Evolutionary conservation across 345 rosid genomes (phyloP), one percentile per base, ranked within the genome.

Genomic region (Cardiospermum halicacabum): DNA sequence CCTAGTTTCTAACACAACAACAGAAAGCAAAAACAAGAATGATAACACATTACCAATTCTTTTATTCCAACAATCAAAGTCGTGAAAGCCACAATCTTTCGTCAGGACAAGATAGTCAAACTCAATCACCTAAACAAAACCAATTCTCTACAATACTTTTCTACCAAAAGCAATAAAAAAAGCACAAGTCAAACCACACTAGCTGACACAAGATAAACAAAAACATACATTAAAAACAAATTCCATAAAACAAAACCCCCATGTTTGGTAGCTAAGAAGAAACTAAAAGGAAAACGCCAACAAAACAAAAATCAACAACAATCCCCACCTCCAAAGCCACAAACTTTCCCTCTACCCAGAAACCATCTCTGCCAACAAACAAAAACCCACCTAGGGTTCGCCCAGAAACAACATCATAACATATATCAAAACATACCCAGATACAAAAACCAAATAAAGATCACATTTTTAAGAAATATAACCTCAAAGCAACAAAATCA

Each of bases 331-430:
- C 8, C 11, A 21, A 47, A 2, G n/a, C 15, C 49, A 15, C 49
- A 43, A 47, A n/a, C 51, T 3, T 15, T 22, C 36, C 53, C 40
- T 22, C 34, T 16, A 16, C 31, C 21, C 11, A 1, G 27, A 25
- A 56, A 49, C 4, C 36, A 62, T 63, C 53, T 32, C 42, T 16
- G 34, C 1, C 56, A 56, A 57, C 69, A 57, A 63, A 58, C 74
- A 45, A 53, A 15, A 10, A 18, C 51, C 12, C 11, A 21, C 34
- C 32, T 66, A 66, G 71, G 71, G 71, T 66, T 66, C 47, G 36
- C 0, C 0, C 0, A 7, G 25, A 11, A 12, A 30, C 39, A 43
- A 18, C 19, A 53, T 65, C 27, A 19, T 53, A 67, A 59, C 39
- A 34, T 34, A 4, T 4, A 34, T 30, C 21, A 16, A 4, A 56